Conservation (phyloP, 1,284 basidiomycete genomes). For the Sporisorium graminicola region DNA sequence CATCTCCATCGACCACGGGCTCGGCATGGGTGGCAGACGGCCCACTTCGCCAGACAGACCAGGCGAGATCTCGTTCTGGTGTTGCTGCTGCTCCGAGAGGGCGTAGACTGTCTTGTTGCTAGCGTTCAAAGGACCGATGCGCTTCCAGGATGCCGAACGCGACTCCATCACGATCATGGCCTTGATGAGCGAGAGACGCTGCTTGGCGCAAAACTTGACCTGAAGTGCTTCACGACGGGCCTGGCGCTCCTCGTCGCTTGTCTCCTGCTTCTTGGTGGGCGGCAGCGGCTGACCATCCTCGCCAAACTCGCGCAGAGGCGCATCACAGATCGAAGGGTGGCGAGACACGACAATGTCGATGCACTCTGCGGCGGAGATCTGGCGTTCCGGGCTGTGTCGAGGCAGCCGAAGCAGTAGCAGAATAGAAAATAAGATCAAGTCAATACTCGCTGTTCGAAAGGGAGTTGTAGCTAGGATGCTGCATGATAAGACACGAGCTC, state of each 20-base stretch:
- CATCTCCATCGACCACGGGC: constrained; percentile 55
- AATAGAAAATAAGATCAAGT: background rate
- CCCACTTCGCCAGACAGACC: background rate
- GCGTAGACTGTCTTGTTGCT: constrained; percentile 5
- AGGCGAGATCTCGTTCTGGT: background rate
- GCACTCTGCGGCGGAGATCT: constrained; percentile 19
- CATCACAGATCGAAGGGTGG: constrained; percentile 48
- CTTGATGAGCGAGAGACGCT: constrained; percentile 57
- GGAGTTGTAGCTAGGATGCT: too few relatives aligned
- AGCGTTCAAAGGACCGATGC: constrained; percentile 31
- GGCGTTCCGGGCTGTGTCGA: constrained; percentile 20
- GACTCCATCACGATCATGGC: constrained; percentile 61
- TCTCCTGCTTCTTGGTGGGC: constrained; percentile 59
- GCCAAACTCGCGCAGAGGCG: constrained; percentile 44
- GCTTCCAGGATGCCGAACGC: constrained; percentile 42
- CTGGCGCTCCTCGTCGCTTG: constrained; percentile 48
- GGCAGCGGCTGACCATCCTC: constrained; percentile 54
- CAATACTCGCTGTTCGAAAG: too few relatives aligned
- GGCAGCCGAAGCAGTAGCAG: background rate
- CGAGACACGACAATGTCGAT: constrained; percentile 25
- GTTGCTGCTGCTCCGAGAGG: background rate
- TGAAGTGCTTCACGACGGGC: constrained; percentile 44
- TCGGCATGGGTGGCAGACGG: constrained; percentile 49
- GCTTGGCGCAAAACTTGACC: constrained; percentile 43
- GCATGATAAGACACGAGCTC: too few relatives aligned